Evolutionary conservation across 306 rosid genomes (phyloP).

Genomic region (Inga oerstediana): DNA sequence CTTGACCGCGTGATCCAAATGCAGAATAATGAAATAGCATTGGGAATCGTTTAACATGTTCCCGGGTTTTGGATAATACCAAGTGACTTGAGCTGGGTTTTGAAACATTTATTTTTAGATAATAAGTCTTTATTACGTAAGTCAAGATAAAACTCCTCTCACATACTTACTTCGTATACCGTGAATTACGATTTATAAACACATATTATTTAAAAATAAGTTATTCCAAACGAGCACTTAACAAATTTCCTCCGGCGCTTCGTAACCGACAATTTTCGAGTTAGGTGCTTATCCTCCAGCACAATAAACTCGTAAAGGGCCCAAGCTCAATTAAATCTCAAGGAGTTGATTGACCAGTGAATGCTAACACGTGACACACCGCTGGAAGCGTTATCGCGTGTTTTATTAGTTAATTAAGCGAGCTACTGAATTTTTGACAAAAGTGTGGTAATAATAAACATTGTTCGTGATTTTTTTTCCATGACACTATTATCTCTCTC

Average conservation of each 20-base stretch:
- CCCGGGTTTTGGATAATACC: not conserved
- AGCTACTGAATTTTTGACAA: too few species aligned
- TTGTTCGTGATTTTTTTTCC: too few species aligned
- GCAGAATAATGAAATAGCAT: not conserved
- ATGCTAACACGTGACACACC: not conserved
- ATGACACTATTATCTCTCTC: too few species aligned
- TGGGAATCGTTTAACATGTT: slow-evolving; percentile 14
- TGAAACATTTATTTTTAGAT: too few species aligned
- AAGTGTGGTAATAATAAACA: too few species aligned
- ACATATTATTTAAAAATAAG: too few species aligned
- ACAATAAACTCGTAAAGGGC: not conserved
- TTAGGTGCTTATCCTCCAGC: not conserved
- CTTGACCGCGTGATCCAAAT: slow-evolving; percentile 28
- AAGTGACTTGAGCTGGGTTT: too few species aligned
- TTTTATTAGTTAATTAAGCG: not conserved
- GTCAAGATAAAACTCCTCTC: too few species aligned
- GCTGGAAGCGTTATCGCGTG: not conserved
- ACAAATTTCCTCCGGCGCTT: not conserved
- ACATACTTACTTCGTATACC: too few species aligned
- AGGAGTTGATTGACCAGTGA: not conserved
- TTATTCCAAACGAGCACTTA: too few species aligned
- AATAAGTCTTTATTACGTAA: too few species aligned
- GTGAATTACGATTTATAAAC: too few species aligned
- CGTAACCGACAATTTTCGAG: not conserved
- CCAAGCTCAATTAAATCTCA: not conserved